Conservation (phyloP, 352 stramenopile genomes). For the Pythium aristosporum region DNA sequence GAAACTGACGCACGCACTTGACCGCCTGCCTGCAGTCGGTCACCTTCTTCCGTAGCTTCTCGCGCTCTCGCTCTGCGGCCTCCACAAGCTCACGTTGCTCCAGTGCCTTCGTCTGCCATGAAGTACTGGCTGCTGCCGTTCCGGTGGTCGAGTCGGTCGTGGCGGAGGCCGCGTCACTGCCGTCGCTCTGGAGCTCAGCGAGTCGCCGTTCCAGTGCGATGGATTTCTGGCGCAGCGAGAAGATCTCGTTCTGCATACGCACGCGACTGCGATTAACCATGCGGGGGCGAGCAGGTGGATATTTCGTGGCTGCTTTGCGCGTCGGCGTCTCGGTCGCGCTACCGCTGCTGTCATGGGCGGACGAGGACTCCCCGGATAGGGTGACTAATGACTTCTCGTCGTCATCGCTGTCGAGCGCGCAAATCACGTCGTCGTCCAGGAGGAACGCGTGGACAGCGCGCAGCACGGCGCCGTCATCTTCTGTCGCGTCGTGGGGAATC, state of each 20-base stretch:
- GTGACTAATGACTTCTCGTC: background rate
- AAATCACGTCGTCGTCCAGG: background rate
- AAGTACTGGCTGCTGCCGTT: too few species aligned
- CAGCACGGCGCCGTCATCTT: conserved; percentile 14
- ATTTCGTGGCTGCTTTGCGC: background rate
- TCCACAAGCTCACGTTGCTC: conserved; percentile 8
- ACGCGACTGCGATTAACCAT: conserved; percentile 27
- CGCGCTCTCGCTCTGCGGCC: conserved; percentile 8
- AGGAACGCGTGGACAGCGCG: conserved; percentile 18
- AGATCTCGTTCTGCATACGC: conserved; percentile 36
- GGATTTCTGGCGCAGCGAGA: conserved; percentile 22
- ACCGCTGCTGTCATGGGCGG: background rate
- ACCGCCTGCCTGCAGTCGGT: conserved; percentile 17
- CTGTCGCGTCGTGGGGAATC: background rate
- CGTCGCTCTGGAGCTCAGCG: conserved; percentile 14
- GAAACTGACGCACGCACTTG: too few species aligned
- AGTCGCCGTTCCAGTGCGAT: conserved; percentile 29
- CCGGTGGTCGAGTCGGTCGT: too few species aligned
- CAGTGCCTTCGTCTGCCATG: conserved; percentile 11
- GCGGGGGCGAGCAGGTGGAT: background rate
- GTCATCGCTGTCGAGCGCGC: background rate
- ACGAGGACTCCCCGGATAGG: background rate
- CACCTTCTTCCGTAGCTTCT: conserved; percentile 4
- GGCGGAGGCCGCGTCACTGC: too few species aligned
- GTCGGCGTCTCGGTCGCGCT: background rate